A percentile compares a stretch with the other conserved stretches of the same genome.
Evolutionary conservation across 2,329 filamentous ascomycete genomes (phyloP).

Genomic region (Neurospora sp.): DNA sequence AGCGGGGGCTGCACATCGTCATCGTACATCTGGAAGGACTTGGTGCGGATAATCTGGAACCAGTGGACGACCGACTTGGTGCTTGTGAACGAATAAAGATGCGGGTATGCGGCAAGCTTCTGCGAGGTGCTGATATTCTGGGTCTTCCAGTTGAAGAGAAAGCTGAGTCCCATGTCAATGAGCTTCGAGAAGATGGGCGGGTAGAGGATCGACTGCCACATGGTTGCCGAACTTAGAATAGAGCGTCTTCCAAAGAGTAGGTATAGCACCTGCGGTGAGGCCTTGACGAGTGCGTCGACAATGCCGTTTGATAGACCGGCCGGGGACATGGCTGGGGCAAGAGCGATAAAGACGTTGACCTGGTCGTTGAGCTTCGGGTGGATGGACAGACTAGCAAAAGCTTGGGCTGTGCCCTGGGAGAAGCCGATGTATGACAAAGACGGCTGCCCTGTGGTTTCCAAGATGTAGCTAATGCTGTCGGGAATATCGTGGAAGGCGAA

Average conservation of each 20-base stretch:
- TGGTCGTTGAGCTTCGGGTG: slow-evolving; percentile 87
- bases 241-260: slow-evolving; percentile 85
- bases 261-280: slow-evolving; percentile 85
- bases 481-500: slow-evolving; percentile 98
- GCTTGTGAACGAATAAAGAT: slow-evolving; percentile 92
- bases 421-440: slow-evolving; percentile 95
- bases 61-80: slow-evolving; percentile 97
- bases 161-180: slow-evolving; percentile 71
- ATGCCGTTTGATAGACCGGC: slow-evolving; percentile 82
- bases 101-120: slow-evolving; percentile 90
- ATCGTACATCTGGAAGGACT: slow-evolving; percentile 97
- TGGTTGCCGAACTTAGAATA: slow-evolving; percentile 84
- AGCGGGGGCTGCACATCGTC: slow-evolving; percentile 79
- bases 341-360: slow-evolving; percentile 89
- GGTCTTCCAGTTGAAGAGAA: slow-evolving; percentile 84
- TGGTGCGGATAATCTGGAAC: slow-evolving; percentile 98
- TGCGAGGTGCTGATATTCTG: slow-evolving; percentile 76
- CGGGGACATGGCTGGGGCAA: slow-evolving; percentile 94
- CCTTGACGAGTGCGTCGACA: slow-evolving; percentile 86
- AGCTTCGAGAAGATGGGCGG: slow-evolving; percentile 83
- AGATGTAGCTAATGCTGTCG: slow-evolving; percentile 84
- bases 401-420: slow-evolving; percentile 92
- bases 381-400: slow-evolving; percentile 86
- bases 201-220: slow-evolving; percentile 96
- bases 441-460: slow-evolving; percentile 69